These are phyloP conservation scores for Clitopilus passeckerianus DNA, from an alignment of 768 basidiomycete genomes.

Conservation along the genomic window DNA sequence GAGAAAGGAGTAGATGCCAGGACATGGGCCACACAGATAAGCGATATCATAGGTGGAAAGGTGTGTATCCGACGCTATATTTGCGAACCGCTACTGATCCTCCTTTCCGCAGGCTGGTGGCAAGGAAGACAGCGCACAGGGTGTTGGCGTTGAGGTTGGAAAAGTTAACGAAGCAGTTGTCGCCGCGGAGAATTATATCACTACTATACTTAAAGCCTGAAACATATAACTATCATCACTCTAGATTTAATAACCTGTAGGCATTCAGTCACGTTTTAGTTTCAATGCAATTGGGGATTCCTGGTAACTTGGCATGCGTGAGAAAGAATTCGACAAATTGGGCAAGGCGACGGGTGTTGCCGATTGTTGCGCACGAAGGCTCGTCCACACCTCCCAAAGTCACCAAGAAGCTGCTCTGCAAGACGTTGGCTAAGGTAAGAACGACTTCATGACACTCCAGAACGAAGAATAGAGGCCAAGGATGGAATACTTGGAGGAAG, in stretches of 20 bases:
- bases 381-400: conserved; percentile 1
- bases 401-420: conserved; percentile 11
- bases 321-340: not conserved
- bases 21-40: conserved; percentile 79
- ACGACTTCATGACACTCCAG: not conserved
- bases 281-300: not conserved
- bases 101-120: conserved; percentile 73
- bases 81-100: not conserved
- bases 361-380: conserved; percentile 3
- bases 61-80: conserved; percentile 31
- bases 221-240: not conserved
- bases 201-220: not conserved
- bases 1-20: conserved; percentile 75
- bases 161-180: conserved; percentile 65
- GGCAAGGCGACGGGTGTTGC: conserved; percentile 12
- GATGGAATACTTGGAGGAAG: not conserved
- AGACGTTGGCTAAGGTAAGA: conserved; percentile 15
- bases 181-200: conserved; percentile 45
- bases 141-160: conserved; percentile 66
- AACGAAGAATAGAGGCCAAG: too few species aligned
- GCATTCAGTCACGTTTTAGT: not conserved
- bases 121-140: conserved; percentile 89
- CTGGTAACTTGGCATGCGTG: not conserved
- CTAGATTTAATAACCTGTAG: not conserved
- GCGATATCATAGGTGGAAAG: conserved; percentile 86